Conservation (phyloP, 768 basidiomycete species). For the Termitomyces sp. region DNA sequence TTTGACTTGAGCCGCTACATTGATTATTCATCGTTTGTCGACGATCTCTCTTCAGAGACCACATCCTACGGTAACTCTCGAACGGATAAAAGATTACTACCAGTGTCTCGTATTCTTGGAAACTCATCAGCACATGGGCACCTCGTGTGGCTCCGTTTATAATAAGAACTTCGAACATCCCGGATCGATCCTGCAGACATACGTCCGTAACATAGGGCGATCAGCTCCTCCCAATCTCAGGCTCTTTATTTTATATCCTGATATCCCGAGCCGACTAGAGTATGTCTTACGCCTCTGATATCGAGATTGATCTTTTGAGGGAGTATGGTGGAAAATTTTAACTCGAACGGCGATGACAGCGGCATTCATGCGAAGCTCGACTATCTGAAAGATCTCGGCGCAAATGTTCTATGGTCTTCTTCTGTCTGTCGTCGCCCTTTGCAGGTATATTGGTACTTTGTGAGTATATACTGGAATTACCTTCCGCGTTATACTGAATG, state of each 20-base stretch:
- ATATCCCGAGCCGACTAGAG: not conserved
- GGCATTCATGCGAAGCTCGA: conserved; percentile 65
- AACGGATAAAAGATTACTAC: not conserved
- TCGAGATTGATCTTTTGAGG: not conserved
- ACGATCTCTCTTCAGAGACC: too few relatives aligned
- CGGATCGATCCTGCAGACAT: not conserved
- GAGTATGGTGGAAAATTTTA: conserved; percentile 60
- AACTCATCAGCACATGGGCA: not conserved
- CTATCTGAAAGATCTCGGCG: conserved; percentile 66
- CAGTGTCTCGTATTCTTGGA: not conserved
- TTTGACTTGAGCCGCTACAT: too few relatives aligned
- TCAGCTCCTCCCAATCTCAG: not conserved
- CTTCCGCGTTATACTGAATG: not conserved
- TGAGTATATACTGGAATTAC: conserved; percentile 23
- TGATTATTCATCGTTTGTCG: too few relatives aligned
- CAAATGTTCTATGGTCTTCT: conserved; percentile 66
- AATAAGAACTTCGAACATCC: not conserved
- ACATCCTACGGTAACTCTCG: too few relatives aligned
- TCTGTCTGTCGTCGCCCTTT: conserved; percentile 67
- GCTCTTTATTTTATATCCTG: not conserved
- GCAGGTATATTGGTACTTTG: conserved; percentile 71
- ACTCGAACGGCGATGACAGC: conserved; percentile 68
- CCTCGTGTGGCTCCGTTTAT: not conserved
- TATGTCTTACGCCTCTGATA: not conserved
- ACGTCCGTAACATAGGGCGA: not conserved